Conservation (phyloP, 495 filamentous ascomycete genomes). For the Parathielavia appendiculata region DNA sequence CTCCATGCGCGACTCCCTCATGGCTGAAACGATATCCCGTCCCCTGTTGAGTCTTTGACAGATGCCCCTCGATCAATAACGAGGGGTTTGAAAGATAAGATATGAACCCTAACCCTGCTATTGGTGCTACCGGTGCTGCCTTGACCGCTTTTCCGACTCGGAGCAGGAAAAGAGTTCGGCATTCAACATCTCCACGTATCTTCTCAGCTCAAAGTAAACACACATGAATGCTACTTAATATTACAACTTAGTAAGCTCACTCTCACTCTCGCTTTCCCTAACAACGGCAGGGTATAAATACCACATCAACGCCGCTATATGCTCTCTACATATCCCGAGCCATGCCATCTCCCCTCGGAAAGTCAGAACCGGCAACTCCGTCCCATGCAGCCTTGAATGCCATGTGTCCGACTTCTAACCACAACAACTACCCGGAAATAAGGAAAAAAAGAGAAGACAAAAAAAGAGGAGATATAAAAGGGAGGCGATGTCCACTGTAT, state of each 20-base stretch:
- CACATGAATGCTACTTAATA: not conserved
- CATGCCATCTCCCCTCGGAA: not conserved
- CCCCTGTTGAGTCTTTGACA: no score
- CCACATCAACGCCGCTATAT: not conserved
- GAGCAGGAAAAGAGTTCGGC: no score
- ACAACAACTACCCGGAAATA: slow-evolving; percentile 4
- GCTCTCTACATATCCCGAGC: not conserved
- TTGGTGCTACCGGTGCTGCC: no score
- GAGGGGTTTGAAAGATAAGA: not conserved
- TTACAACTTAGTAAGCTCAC: not conserved
- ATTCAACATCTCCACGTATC: not conserved
- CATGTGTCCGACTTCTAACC: not conserved
- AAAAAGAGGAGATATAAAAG: not conserved
- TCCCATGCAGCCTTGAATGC: not conserved
- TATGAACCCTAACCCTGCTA: not conserved
- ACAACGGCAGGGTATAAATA: not conserved
- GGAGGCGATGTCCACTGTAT: not conserved
- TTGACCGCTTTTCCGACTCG: no score
- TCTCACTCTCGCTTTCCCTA: not conserved
- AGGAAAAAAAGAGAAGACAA: slow-evolving; percentile 6
- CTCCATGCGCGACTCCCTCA: no score
- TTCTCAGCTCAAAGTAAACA: not conserved
- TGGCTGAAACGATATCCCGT: no score
- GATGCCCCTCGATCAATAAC: not conserved
- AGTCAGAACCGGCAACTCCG: not conserved